Evolutionary conservation across 2,329 filamentous ascomycete species (phyloP).

Genomic region (Fusarium humuli): DNA sequence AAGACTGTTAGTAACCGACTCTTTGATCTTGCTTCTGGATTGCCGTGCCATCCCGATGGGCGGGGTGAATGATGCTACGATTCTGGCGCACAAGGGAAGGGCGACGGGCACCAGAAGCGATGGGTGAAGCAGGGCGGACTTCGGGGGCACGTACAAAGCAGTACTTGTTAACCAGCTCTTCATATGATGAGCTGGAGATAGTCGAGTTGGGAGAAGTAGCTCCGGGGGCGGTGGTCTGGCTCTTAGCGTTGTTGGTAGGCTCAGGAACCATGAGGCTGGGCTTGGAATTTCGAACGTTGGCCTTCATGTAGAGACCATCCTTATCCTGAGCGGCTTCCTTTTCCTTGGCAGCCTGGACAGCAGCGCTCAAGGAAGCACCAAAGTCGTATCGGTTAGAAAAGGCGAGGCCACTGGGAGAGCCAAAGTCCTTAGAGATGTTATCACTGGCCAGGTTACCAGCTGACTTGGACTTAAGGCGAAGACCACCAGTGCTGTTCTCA

Average conservation of each 20-base stretch:
- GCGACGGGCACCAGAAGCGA: slow-evolving; percentile 33
- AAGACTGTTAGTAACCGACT: slow-evolving; percentile 55
- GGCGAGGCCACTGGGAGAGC: slow-evolving; percentile 73
- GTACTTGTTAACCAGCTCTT: slow-evolving; percentile 98
- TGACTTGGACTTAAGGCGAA: slow-evolving; percentile 80
- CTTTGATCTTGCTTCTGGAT: slow-evolving; percentile 37
- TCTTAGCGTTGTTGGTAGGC: slow-evolving; percentile 31
- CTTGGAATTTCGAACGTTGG: slow-evolving; percentile 52
- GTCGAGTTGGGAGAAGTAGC: slow-evolving; percentile 64
- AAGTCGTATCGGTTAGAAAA: slow-evolving; percentile 98
- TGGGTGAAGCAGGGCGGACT: slow-evolving; percentile 47
- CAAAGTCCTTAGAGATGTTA: slow-evolving; percentile 63
- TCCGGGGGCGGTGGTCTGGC: slow-evolving; percentile 49
- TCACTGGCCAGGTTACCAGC: slow-evolving; percentile 72
- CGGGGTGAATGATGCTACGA: slow-evolving; percentile 20
- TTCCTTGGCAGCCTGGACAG: slow-evolving; percentile 79
- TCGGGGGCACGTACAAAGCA: slow-evolving; percentile 92
- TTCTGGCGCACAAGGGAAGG: slow-evolving; percentile 36
- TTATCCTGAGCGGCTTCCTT: slow-evolving; percentile 69
- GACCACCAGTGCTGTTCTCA: slow-evolving; percentile 61
- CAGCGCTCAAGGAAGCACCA: slow-evolving; percentile 87
- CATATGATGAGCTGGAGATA: slow-evolving; percentile 89
- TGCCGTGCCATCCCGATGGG: slow-evolving; percentile 38
- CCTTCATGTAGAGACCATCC: slow-evolving; percentile 69
- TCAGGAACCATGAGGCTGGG: slow-evolving; percentile 45